These are phyloP conservation scores for Rasamsonia emersonii DNA, from an alignment of 2,329 filamentous ascomycete genomes.

Conservation along the genomic window DNA sequence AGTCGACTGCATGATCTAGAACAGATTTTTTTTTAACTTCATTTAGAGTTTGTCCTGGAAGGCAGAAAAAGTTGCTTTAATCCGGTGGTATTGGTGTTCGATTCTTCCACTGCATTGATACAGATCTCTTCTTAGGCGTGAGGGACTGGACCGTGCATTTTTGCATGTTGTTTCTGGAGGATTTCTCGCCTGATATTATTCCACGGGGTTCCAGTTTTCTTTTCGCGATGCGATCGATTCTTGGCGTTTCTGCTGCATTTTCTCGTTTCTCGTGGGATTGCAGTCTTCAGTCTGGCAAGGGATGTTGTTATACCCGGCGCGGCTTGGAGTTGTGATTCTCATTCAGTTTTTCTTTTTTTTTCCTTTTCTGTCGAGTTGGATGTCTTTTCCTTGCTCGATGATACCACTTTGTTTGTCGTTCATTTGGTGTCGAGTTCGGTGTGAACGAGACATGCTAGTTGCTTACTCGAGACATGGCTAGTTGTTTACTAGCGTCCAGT, in stretches of 20 bases:
- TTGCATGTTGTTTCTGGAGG: too few relatives aligned
- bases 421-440: too few relatives aligned
- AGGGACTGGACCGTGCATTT: too few relatives aligned
- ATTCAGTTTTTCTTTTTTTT: conserved; percentile 2
- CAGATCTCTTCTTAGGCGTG: too few relatives aligned
- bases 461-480: too few relatives aligned
- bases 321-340: not conserved
- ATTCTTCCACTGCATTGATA: not conserved
- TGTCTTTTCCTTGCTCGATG: conserved; percentile 5
- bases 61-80: not conserved
- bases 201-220: not conserved
- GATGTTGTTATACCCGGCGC: too few relatives aligned
- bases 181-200: not conserved
- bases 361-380: conserved; percentile 2
- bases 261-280: too few relatives aligned
- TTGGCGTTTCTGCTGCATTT: not conserved
- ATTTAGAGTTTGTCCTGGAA: not conserved
- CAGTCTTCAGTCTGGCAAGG: too few relatives aligned
- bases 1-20: conserved; percentile 22
- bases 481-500: too few relatives aligned
- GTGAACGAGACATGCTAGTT: too few relatives aligned
- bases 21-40: too few relatives aligned
- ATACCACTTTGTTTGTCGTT: conserved; percentile 7
- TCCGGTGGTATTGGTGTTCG: not conserved
- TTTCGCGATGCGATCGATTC: not conserved